Base-by-base conservation (phyloP, 345 rosid species). In the Camelina hispida region DNA sequence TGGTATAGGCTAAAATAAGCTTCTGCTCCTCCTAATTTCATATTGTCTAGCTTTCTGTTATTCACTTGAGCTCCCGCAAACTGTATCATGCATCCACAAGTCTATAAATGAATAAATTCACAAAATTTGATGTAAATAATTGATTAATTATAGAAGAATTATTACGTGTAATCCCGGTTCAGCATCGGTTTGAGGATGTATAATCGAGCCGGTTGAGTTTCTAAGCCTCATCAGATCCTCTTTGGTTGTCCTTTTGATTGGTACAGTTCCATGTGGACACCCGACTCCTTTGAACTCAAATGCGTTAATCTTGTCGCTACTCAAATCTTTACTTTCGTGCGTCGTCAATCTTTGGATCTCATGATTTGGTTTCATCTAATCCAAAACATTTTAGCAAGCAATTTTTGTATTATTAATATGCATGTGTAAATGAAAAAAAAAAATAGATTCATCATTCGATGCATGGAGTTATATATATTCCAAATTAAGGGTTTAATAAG, bases 1-100 rank as follows among this genome's bases (percentile, higher is more conserved):
- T 44, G 48, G 16, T 44, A 44, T 44, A 44, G 48, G 16, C 48
- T 44, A 44, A 44, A 44, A 14, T 44, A 44, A 44, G 48, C 48
- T 44, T 44, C 48, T 44, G 17, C 48, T 44, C 48, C 48, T 44
- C 44, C 44, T 40, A 44, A 44, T 44, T 44, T 44, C 48, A 44
- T 15, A 5, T 44, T 13, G 16, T 44, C 48, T 44, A 14, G 48
- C 48, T 44, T 5, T 44, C 7, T 44, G 16, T 44, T 44, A 44
- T 44, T 44, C 2, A 44, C 48, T 4, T 44, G 16, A 44, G 48
- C 48, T 44, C 48, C 48, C 0, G 48, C 48, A 44, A 44, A 44
- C 48, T 44, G 16, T 44, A 44, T 44, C 15, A 44, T 13, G 17
- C 16, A 44, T n/a, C n/a, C n/a, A n/a, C n/a, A 43, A 43, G 5